These are phyloP conservation scores for Ganoderma lingzhi DNA, from an alignment of 1,284 basidiomycete species.

Conservation along the genomic window DNA sequence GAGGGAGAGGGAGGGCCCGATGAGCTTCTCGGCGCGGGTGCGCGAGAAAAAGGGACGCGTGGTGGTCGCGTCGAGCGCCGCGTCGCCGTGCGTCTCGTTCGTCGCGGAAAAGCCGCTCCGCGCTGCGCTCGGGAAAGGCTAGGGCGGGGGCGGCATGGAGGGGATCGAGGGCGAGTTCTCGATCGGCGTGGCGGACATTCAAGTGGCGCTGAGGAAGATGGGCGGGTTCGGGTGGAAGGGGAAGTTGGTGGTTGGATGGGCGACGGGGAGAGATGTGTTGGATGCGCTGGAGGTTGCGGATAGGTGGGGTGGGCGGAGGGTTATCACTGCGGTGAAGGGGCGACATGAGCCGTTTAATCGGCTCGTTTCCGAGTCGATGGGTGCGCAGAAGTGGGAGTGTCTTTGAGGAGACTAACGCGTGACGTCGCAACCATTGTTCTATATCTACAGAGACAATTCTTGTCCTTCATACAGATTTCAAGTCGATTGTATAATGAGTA, in stretches of 20 bases:
- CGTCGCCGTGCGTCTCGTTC: conserved; percentile 41
- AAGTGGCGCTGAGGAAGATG: conserved; percentile 37
- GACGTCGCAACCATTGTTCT: no score
- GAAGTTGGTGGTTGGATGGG: conserved; percentile 71
- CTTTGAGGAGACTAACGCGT: conserved; percentile 21
- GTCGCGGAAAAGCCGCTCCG: conserved; percentile 35
- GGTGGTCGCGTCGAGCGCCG: conserved; percentile 39
- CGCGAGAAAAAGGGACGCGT: conserved; percentile 39
- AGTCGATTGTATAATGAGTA: no score
- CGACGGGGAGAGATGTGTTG: conserved; percentile 60
- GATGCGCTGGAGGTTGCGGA: conserved; percentile 59
- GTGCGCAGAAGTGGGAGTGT: conserved; percentile 40
- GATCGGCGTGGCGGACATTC: conserved; percentile 36
- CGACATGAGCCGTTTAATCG: conserved; percentile 49
- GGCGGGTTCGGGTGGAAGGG: conserved; percentile 50
- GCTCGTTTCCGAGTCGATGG: conserved; percentile 33
- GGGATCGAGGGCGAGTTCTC: conserved; percentile 37
- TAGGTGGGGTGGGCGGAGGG: conserved; percentile 53
- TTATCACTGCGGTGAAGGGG: conserved; percentile 52
- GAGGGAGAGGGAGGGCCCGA: conserved; percentile 40
- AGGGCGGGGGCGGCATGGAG: conserved; percentile 19
- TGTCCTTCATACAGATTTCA: no score
- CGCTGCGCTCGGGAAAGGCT: conserved; percentile 20
- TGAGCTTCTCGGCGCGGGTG: conserved; percentile 38
- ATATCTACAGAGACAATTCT: no score